These are phyloP conservation scores for Mycena metata DNA, from an alignment of 768 basidiomycete genomes.

Conservation along the genomic window DNA sequence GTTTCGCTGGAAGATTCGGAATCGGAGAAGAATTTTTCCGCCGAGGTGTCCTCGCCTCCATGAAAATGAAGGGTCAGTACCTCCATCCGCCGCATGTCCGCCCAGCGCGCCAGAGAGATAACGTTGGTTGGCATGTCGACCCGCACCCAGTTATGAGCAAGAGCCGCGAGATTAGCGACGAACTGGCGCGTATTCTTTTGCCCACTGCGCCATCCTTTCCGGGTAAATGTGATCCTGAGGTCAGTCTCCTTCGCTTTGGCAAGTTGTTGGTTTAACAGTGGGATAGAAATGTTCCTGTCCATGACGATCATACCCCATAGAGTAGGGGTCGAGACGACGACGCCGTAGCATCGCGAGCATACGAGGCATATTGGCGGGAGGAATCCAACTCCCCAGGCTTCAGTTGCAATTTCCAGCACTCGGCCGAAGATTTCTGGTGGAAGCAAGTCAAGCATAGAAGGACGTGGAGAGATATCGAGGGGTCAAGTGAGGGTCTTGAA, in stretches of 20 bases:
- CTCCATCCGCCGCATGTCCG: conserved; percentile 39
- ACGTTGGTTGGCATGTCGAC: conserved; percentile 41
- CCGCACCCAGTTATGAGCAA: conserved; percentile 47
- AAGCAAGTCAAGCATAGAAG: conserved; percentile 40
- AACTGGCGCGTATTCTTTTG: conserved; percentile 9
- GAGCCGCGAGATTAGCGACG: conserved; percentile 30
- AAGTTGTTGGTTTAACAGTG: conserved; percentile 40
- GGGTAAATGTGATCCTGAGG: conserved; percentile 40
- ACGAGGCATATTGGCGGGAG: conserved; percentile 46
- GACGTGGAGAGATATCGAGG: background rate
- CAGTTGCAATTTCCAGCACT: conserved; percentile 46
- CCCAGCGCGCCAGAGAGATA: conserved; percentile 40
- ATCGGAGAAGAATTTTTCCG: conserved; percentile 35
- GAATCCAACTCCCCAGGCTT: conserved; percentile 46
- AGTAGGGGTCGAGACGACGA: conserved; percentile 46
- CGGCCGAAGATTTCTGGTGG: conserved; percentile 49
- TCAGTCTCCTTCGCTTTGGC: conserved; percentile 47
- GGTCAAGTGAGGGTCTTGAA: background rate
- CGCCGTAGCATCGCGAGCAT: conserved; percentile 44
- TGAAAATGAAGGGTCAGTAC: conserved; percentile 36
- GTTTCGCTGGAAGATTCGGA: background rate
- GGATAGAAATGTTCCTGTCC: conserved; percentile 16
- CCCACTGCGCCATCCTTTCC: conserved; percentile 10
- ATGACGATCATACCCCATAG: conserved; percentile 50
- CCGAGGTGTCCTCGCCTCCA: background rate